phyloP scores from a whole-genome alignment of 441 rosid species.

The Theobroma grandiflorum region DNA sequence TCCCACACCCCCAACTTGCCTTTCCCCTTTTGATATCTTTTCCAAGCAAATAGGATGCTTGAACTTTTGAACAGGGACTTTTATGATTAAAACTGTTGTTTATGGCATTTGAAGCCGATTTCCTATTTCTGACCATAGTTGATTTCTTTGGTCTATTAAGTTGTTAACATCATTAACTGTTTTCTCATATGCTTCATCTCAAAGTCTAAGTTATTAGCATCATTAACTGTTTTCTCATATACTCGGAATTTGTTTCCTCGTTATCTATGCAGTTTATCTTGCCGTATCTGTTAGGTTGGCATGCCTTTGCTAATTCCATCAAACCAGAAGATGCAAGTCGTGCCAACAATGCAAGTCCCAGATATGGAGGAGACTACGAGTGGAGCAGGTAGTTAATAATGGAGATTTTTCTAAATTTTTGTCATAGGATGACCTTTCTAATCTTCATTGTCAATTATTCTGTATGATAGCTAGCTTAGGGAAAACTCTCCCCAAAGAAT shows the following conservation, averaged over 20 bases:
- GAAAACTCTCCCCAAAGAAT: neutral
- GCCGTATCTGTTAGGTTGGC: constrained; percentile 94
- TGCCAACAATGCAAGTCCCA: constrained; percentile 52
- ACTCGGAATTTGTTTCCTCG: neutral
- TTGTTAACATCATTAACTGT: neutral
- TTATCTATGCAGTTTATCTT: constrained; percentile 66
- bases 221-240: neutral
- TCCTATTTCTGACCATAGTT: neutral
- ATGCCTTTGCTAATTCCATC: constrained; percentile 65
- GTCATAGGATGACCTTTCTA: constrained; percentile 11
- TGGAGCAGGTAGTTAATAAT: constrained; percentile 63
- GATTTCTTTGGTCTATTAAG: constrained; percentile 8
- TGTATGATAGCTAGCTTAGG: neutral
- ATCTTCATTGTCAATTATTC: neutral
- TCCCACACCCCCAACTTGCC: neutral
- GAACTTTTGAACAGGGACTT: neutral
- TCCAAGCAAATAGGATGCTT: neutral
- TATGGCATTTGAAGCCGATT: neutral
- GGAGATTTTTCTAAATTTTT: neutral
- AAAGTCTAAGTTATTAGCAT: neutral
- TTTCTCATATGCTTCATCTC: neutral
- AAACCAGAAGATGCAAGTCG: constrained; percentile 56
- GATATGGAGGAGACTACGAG: constrained; percentile 79
- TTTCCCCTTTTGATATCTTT: neutral
- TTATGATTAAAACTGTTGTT: too few relatives aligned